These are phyloP conservation scores for Hortiboletus rubellus DNA, from an alignment of 1,284 basidiomycete genomes.

Conservation along the genomic window DNA sequence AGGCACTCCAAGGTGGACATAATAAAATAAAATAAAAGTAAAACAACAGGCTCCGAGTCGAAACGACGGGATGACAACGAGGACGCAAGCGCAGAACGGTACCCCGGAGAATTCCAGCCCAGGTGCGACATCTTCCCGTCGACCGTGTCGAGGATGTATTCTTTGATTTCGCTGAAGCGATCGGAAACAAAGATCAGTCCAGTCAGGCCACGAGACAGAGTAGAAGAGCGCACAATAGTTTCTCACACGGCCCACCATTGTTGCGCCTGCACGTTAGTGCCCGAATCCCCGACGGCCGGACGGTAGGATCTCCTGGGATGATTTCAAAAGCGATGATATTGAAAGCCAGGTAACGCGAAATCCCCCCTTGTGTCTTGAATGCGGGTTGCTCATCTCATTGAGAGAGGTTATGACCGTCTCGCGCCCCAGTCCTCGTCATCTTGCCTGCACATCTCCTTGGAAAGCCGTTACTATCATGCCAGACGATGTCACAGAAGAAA, in stretches of 20 bases:
- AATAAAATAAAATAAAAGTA: too few species aligned
- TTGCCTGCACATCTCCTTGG: background rate
- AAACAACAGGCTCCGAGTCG: too few species aligned
- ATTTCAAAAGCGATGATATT: constrained; percentile 96
- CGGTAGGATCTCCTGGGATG: constrained; percentile 89
- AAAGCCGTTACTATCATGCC: constrained; percentile 85
- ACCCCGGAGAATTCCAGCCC: background rate
- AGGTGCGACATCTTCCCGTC: constrained; percentile 62
- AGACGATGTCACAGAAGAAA: constrained; percentile 91
- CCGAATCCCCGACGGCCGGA: constrained; percentile 82
- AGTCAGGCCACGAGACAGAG: background rate
- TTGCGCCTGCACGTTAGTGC: constrained; percentile 88
- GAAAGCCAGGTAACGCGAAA: constrained; percentile 66
- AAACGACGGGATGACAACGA: background rate
- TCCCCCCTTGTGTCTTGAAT: too few species aligned
- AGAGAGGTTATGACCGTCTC: constrained; percentile 65
- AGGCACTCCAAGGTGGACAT: too few species aligned
- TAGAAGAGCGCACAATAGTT: constrained; percentile 62
- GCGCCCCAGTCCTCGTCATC: constrained; percentile 18
- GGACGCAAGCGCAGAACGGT: too few species aligned
- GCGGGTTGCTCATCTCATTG: background rate
- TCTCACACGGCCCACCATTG: constrained; percentile 54
- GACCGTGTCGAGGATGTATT: constrained; percentile 75
- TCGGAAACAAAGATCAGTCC: background rate
- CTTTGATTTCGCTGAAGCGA: constrained; percentile 69